Evolutionary conservation across 1,284 basidiomycete genomes (phyloP).

Genomic region (Wolfiporia cocos): DNA sequence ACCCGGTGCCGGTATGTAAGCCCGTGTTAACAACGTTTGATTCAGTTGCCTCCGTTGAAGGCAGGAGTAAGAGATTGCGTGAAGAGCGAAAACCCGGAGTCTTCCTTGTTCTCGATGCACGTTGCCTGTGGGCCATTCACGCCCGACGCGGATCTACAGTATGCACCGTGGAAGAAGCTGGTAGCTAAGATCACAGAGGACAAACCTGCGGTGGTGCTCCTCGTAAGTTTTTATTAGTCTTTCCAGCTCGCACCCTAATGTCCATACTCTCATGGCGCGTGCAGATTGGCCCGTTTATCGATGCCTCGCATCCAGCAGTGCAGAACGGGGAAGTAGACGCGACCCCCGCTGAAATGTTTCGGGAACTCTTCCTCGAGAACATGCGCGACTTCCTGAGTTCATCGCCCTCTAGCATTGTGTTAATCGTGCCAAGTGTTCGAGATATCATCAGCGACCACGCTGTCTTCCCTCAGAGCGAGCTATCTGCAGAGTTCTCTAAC

Average conservation of each 20-base stretch:
- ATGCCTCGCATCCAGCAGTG: conserved; percentile 69
- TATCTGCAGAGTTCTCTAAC: conserved; percentile 39
- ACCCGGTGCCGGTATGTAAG: too few relatives aligned
- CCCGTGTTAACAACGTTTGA: too few relatives aligned
- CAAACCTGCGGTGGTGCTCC: conserved; percentile 73
- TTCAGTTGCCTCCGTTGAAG: conserved; percentile 45
- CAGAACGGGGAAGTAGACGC: conserved; percentile 65
- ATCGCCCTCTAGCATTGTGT: conserved; percentile 62
- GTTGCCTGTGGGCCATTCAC: conserved; percentile 84
- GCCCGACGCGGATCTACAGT: conserved; percentile 69
- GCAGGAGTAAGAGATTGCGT: conserved; percentile 28
- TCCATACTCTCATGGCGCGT: neutral
- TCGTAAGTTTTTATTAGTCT: conserved; percentile 46
- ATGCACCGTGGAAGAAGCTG: conserved; percentile 61
- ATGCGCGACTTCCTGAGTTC: conserved; percentile 54
- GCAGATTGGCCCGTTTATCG: conserved; percentile 89
- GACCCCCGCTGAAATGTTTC: conserved; percentile 68
- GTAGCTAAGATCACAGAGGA: conserved; percentile 48
- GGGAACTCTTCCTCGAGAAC: conserved; percentile 53
- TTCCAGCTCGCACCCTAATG: neutral
- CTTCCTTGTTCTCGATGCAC: conserved; percentile 51
- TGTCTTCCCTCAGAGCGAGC: conserved; percentile 84
- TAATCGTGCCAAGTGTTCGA: conserved; percentile 78
- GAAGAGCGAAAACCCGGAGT: conserved; percentile 31
- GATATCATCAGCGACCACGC: conserved; percentile 79